These are phyloP conservation scores for Chaetomium cochliodes DNA, from an alignment of 495 filamentous ascomycete genomes.

Conservation along the genomic window DNA sequence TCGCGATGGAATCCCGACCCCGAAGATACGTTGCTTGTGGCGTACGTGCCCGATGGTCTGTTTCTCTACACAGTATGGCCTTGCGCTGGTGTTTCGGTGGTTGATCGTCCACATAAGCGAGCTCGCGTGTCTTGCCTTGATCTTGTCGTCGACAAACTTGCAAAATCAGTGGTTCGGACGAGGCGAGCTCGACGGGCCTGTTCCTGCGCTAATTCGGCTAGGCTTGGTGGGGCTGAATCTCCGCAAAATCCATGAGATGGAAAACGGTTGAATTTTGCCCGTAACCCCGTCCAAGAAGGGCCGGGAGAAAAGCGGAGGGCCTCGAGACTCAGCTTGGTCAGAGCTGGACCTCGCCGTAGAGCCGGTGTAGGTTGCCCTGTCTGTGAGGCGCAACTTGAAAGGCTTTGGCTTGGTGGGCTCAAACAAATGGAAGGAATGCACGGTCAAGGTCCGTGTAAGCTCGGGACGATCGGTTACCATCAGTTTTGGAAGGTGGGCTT, in stretches of 20 bases:
- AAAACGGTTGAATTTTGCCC: background rate
- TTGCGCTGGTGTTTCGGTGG: slow-evolving; percentile 1
- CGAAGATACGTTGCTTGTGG: background rate
- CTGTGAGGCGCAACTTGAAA: too few relatives aligned
- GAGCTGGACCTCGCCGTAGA: too few relatives aligned
- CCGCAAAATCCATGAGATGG: background rate
- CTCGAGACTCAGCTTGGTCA: too few relatives aligned
- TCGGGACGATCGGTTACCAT: too few relatives aligned
- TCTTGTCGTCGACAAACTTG: background rate
- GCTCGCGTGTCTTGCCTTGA: too few relatives aligned
- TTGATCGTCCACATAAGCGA: background rate
- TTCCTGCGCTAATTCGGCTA: slow-evolving; percentile 4
- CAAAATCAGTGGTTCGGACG: slow-evolving; percentile 4
- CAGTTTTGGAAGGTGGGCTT: too few relatives aligned
- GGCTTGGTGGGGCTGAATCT: background rate
- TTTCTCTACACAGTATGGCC: background rate
- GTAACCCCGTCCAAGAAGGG: background rate
- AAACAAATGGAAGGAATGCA: too few relatives aligned
- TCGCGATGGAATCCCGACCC: background rate
- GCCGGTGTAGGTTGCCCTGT: too few relatives aligned
- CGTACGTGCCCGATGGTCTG: background rate
- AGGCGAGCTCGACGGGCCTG: background rate
- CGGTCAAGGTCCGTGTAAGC: too few relatives aligned
- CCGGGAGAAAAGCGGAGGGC: too few relatives aligned
- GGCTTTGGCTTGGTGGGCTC: too few relatives aligned